Evolutionary conservation across 148 eudicot species (phyloP).

Genomic region (Silene latifolia): DNA sequence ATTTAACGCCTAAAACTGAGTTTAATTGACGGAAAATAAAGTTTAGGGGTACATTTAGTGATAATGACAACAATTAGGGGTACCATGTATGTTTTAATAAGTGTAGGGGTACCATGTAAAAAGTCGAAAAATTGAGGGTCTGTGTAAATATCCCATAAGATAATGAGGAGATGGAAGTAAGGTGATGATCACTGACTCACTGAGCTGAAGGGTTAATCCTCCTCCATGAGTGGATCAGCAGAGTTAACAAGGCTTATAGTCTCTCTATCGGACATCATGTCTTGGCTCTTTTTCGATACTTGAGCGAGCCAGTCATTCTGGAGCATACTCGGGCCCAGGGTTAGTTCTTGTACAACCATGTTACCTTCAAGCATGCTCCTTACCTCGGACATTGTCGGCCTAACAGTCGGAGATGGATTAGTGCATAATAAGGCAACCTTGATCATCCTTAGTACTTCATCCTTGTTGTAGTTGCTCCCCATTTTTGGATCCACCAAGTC

Average conservation of each 20-base stretch:
- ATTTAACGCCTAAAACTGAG: too few relatives aligned
- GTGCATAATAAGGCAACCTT: slow-evolving; percentile 47
- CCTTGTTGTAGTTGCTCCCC: slow-evolving; percentile 23
- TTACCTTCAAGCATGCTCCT: slow-evolving; percentile 47
- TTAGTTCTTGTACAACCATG: slow-evolving; percentile 27
- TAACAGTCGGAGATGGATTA: slow-evolving; percentile 46
- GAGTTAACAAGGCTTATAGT: slow-evolving; percentile 20
- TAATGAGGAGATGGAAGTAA: too few relatives aligned
- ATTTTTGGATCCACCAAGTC: slow-evolving; percentile 35
- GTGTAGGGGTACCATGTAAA: too few relatives aligned
- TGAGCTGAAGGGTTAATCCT: background rate
- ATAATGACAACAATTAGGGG: too few relatives aligned
- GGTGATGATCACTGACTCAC: background rate
- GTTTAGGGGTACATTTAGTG: too few relatives aligned
- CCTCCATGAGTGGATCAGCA: background rate
- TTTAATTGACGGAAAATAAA: too few relatives aligned
- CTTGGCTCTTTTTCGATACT: slow-evolving; percentile 17
- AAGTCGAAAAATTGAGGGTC: too few relatives aligned
- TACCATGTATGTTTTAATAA: too few relatives aligned
- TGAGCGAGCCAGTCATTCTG: slow-evolving; percentile 25
- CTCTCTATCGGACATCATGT: slow-evolving; percentile 14
- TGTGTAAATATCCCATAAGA: too few relatives aligned
- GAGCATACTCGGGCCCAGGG: slow-evolving; percentile 16
- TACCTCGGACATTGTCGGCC: slow-evolving; percentile 53
- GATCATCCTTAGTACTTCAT: slow-evolving; percentile 35